Evolutionary conservation across 768 basidiomycete species (phyloP).

Genomic region (Cyclocybe cylindracea): DNA sequence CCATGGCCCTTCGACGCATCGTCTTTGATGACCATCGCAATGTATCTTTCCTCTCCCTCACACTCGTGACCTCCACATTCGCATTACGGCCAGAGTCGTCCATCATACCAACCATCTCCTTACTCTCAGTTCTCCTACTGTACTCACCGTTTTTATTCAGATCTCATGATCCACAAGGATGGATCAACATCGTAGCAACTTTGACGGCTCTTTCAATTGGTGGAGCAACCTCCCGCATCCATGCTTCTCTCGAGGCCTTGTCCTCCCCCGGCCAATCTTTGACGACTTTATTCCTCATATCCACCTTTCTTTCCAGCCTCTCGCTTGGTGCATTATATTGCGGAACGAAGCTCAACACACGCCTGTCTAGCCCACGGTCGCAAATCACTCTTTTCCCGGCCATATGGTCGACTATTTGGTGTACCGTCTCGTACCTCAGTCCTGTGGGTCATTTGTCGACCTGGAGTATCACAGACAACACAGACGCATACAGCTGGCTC

Average conservation of each 20-base stretch:
- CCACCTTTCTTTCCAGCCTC: conserved; percentile 43
- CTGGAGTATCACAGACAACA: conserved; percentile 64
- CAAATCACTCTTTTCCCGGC: conserved; percentile 64
- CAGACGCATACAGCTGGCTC: conserved; percentile 66
- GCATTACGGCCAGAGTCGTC: conserved; percentile 24
- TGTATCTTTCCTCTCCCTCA: conserved; percentile 22
- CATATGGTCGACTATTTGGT: conserved; percentile 70
- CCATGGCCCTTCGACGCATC: conserved; percentile 26
- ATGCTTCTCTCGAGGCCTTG: conserved; percentile 52
- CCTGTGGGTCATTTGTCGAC: conserved; percentile 72
- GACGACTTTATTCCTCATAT: conserved; percentile 41
- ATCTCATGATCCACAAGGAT: conserved; percentile 11
- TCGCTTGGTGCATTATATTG: conserved; percentile 40
- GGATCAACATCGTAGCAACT: conserved; percentile 28
- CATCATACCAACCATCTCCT: conserved; percentile 22
- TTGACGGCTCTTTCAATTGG: conserved; percentile 39
- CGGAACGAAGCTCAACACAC: conserved; percentile 35
- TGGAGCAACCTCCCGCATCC: conserved; percentile 40
- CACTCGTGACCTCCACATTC: conserved; percentile 17
- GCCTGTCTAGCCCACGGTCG: conserved; percentile 35
- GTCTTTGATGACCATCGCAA: conserved; percentile 30
- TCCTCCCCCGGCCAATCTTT: conserved; percentile 54
- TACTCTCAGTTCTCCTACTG: conserved; percentile 34
- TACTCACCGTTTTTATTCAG: conserved; percentile 39
- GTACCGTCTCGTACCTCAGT: conserved; percentile 48